Evolutionary conservation across 306 rosid species (phyloP).

Genomic region (Gillenia trifoliata): DNA sequence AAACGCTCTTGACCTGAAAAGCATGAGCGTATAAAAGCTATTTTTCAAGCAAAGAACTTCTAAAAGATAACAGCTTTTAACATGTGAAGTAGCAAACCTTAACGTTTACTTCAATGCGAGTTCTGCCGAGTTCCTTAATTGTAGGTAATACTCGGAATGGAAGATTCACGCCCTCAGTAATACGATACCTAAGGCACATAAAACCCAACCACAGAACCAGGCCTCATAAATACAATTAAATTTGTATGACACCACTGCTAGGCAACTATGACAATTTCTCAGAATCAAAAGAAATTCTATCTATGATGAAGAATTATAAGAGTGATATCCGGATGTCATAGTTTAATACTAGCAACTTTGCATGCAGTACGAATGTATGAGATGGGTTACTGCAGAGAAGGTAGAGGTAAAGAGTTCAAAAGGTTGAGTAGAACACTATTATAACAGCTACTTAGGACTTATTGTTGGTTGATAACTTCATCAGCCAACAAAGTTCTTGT

Average conservation of each 20-base stretch:
- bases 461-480: neutral
- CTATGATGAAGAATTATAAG: neutral
- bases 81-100: slow-evolving; percentile 47
- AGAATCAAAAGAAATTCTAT: neutral
- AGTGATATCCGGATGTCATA: neutral
- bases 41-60: neutral
- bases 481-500: neutral
- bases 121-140: slow-evolving; percentile 88
- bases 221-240: neutral
- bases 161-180: slow-evolving; percentile 94
- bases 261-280: neutral
- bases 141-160: slow-evolving; percentile 94
- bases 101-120: slow-evolving; percentile 92
- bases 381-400: neutral
- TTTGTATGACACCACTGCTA: neutral
- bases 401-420: neutral
- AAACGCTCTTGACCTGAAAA: slow-evolving; percentile 87
- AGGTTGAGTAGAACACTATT: neutral
- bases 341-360: neutral
- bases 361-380: neutral
- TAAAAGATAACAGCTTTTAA: slow-evolving; percentile 12
- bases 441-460: neutral
- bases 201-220: neutral
- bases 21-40: slow-evolving; percentile 3
- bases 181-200: slow-evolving; percentile 62